A percentile compares a stretch with the other conserved stretches of the same genome.
These are phyloP conservation scores for Cardamine occulta DNA, from an alignment of 345 rosid species.

Conservation along the genomic window DNA sequence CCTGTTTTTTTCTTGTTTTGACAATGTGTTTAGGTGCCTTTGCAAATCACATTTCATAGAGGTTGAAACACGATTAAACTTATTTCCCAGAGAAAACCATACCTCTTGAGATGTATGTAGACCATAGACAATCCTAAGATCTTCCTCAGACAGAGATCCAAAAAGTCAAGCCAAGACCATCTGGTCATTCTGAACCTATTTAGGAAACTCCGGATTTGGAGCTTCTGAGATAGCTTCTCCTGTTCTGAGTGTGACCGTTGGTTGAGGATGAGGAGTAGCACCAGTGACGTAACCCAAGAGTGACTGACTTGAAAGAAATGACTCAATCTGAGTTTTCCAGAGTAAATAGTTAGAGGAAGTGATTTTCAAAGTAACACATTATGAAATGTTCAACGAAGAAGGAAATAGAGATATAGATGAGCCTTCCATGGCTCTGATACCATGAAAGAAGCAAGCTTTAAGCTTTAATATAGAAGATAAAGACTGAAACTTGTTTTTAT, in stretches of 20 bases:
- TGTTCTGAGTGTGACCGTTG: neutral
- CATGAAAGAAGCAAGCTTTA: too few species aligned
- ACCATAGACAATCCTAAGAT: neutral
- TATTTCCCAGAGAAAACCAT: neutral
- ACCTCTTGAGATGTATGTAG: neutral
- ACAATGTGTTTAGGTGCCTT: too few species aligned
- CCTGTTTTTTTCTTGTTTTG: too few species aligned
- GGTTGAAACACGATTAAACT: neutral
- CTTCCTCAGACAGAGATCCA: neutral
- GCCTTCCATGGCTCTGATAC: too few species aligned
- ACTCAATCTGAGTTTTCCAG: neutral
- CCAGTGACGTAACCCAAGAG: neutral
- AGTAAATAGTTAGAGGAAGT: neutral
- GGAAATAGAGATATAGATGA: too few species aligned
- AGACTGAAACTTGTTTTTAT: too few species aligned
- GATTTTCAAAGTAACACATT: neutral
- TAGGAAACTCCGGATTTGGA: neutral
- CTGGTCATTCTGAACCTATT: neutral
- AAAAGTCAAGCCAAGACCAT: neutral
- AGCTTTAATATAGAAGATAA: too few species aligned
- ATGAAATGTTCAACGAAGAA: too few species aligned
- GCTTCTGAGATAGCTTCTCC: neutral
- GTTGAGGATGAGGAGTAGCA: neutral
- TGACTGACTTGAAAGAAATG: neutral
- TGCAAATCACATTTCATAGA: neutral